phyloP scores from a whole-genome alignment of 202 grass and related monocot genomes.

The Panicum hallii region DNA sequence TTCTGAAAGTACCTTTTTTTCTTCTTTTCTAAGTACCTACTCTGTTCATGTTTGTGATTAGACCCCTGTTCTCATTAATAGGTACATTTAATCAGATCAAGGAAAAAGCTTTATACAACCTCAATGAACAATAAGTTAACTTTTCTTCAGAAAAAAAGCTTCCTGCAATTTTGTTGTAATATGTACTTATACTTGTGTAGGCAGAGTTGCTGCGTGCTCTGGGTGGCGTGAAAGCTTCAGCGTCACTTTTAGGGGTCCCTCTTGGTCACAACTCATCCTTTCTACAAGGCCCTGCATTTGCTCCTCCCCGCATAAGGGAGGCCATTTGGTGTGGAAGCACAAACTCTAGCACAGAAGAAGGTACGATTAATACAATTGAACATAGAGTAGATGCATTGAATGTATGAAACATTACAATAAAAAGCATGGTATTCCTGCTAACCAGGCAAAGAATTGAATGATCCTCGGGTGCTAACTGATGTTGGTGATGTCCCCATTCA shows the following conservation, averaged over 20 bases:
- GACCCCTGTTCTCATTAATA: too few species aligned
- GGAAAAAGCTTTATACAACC: not conserved
- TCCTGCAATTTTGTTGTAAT: slow-evolving; percentile 14
- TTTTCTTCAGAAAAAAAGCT: not conserved
- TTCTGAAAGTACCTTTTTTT: not conserved
- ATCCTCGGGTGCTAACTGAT: slow-evolving; percentile 94
- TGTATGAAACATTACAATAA: not conserved
- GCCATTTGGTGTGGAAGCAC: slow-evolving; percentile 99
- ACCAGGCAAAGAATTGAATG: slow-evolving; percentile 93
- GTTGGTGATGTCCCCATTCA: slow-evolving; percentile 98
- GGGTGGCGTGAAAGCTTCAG: slow-evolving; percentile 75
- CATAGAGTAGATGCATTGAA: not conserved
- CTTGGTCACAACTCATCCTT: slow-evolving; percentile 98
- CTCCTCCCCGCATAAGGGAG: slow-evolving; percentile 91
- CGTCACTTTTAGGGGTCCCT: slow-evolving; percentile 82
- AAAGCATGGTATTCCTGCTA: slow-evolving; percentile 6
- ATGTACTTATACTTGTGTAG: slow-evolving; percentile 41
- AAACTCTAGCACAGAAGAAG: slow-evolving; percentile 96
- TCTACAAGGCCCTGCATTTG: slow-evolving; percentile 94
- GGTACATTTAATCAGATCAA: not conserved
- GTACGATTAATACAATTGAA: slow-evolving; percentile 27
- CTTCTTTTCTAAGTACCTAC: not conserved
- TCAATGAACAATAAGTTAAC: not conserved
- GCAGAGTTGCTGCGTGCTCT: slow-evolving; percentile 78
- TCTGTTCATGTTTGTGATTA: slow-evolving; percentile 18